Conservation (phyloP, 2,329 filamentous ascomycete genomes). For the Pseudocercospora eumusae region DNA sequence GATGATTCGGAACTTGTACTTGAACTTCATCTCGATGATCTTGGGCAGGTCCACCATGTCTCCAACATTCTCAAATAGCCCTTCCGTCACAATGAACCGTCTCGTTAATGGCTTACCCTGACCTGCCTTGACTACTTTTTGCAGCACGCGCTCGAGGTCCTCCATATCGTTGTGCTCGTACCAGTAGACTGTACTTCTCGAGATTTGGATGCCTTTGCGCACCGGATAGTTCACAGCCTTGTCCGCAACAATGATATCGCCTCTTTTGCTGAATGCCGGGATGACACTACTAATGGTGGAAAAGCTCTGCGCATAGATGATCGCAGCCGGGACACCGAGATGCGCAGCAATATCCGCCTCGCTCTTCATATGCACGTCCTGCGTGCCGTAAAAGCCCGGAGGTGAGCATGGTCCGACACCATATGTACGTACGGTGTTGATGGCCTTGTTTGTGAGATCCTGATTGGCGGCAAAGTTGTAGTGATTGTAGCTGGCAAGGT, state of each 20-base stretch:
- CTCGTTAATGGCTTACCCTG: constrained; percentile 84
- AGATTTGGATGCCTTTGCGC: constrained; percentile 90
- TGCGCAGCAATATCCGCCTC: constrained; percentile 91
- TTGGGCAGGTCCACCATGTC: constrained; percentile 83
- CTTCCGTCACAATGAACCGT: constrained; percentile 94
- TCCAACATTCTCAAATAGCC: constrained; percentile 85
- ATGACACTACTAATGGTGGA: constrained; percentile 97
- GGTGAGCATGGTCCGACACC: constrained; percentile 96
- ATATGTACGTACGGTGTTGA: constrained; percentile 89
- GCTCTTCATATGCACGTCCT: constrained; percentile 97
- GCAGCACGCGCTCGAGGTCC: constrained; percentile 82
- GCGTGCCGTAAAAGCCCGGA: constrained; percentile 96
- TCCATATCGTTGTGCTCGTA: constrained; percentile 96
- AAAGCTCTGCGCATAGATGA: constrained; percentile 94
- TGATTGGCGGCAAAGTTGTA: constrained; percentile 97
- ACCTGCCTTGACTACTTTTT: constrained; percentile 84
- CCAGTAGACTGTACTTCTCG: constrained; percentile 86
- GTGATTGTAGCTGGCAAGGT: constrained; percentile 94
- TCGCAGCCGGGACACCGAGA: constrained; percentile 82
- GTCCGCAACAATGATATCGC: constrained; percentile 95
- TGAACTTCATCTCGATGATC: constrained; percentile 88
- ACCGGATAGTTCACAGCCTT: constrained; percentile 91
- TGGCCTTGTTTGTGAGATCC: constrained; percentile 88
- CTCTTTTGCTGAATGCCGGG: constrained; percentile 93
- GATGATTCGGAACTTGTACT: constrained; percentile 97